phyloP scores from a whole-genome alignment of 176 grass and related monocot species.

The Chloris gayana region DNA sequence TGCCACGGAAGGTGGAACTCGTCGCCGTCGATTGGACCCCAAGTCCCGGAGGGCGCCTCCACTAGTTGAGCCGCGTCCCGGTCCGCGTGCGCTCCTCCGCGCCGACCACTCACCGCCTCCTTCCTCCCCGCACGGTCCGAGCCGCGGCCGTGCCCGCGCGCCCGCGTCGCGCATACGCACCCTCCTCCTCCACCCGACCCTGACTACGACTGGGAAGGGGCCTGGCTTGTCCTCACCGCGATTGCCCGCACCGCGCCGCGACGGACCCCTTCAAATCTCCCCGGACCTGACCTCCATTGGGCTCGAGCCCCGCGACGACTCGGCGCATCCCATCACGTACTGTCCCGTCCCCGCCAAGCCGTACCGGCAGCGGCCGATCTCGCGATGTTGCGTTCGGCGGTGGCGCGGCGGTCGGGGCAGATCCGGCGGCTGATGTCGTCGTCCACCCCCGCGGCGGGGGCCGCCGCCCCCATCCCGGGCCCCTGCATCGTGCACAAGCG shows the following conservation, averaged over 20 bases:
- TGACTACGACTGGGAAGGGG: not conserved
- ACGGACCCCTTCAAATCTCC: constrained; percentile 48
- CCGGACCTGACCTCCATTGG: constrained; percentile 1
- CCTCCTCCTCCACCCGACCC: not conserved
- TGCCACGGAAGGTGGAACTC: not conserved
- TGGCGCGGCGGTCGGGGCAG: constrained; percentile 59
- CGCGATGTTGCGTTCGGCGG: constrained; percentile 67
- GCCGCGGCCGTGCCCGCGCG: too few relatives aligned
- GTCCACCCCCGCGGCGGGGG: constrained; percentile 43
- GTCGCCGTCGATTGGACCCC: constrained; percentile 10
- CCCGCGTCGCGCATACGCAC: not conserved
- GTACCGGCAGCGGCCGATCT: not conserved
- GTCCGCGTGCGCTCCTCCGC: constrained; percentile 28
- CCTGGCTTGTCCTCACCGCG: constrained; percentile 28
- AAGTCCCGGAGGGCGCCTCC: constrained; percentile 24
- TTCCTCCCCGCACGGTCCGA: not conserved
- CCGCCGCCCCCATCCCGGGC: constrained; percentile 50
- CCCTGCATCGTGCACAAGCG: constrained; percentile 95
- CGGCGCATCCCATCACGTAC: not conserved
- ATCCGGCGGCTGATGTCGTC: constrained; percentile 55
- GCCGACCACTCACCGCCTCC: not conserved
- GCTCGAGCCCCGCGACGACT: not conserved
- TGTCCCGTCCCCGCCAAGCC: not conserved
- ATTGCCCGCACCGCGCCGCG: constrained; percentile 38
- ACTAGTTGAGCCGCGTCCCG: constrained; percentile 7